Evolutionary conservation across 2,329 filamentous ascomycete species (phyloP), one percentile per base, ranked within the genome.

Genomic region (Basipetospora chlamydospora): DNA sequence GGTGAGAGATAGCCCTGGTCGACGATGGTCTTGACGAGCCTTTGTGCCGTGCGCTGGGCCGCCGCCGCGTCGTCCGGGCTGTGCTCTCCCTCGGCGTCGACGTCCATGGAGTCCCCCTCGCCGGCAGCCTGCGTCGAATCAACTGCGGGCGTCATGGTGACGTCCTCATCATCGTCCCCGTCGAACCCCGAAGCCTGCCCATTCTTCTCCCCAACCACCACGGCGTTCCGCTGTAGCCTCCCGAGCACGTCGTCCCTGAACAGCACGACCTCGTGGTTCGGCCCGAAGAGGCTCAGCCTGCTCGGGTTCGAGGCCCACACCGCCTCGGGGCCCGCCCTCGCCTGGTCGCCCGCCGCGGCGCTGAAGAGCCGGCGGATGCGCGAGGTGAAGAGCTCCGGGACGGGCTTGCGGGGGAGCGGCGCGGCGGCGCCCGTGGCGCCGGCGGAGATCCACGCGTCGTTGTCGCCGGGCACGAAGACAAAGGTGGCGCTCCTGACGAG

Each of bases 391-490:
- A 95, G 63, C 6, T 88, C 81, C 1, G 90, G 90, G 2, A 98
- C 71, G 0, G 70, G 59, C 44, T 79, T 77, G 8, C 79, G 61
- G 0, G 84, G 84, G 9, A 88, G 51, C 0, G 78, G 72, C 1
- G 73, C 70, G 0, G 80, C 74, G 1, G 81, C 78, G 4, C 84
- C 84, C 2, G 77, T 78, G 1, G 74, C 75, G 53, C 93, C 94
- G 2, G 86, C 72, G 1, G 85, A 93, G 5, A 80, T 74, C 90
- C 90, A 98, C n/a, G 84, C 87, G 54, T 98, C 90, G 53, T 95
- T 93, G 58, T 96, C 88, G 21, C 90, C 90, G 0, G 90, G 90
- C 0, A 96, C 81, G 51, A 98, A 94, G 22, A 94, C 66, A 53
- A 96, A 94, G 0, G 82, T 88, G 5, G 82, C 79, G 18, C 72